Conservation (phyloP, 371 early-diverging fungal species). For the Entomophthora muscae region DNA sequence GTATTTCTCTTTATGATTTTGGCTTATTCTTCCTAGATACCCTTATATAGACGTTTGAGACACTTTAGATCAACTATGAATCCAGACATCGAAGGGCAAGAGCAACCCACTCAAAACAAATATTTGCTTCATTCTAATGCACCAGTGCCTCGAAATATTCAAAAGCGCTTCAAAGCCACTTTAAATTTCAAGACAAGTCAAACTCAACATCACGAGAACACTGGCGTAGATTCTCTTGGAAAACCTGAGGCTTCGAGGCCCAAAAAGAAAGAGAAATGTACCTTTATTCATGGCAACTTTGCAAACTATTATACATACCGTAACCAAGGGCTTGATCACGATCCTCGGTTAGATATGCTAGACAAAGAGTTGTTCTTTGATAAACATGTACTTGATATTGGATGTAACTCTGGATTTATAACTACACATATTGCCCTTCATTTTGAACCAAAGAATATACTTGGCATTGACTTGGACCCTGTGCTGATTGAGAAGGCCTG, state of each 20-base stretch:
- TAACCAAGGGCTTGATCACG: slow-evolving; percentile 15
- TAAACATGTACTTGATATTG: slow-evolving; percentile 59
- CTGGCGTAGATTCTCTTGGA: too few relatives aligned
- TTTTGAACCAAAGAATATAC: slow-evolving; percentile 21
- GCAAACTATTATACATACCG: slow-evolving; percentile 16
- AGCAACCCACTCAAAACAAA: not conserved
- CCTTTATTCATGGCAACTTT: slow-evolving; percentile 14
- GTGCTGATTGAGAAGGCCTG: slow-evolving; percentile 40
- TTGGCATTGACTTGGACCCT: slow-evolving; percentile 68
- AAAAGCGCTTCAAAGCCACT: not conserved
- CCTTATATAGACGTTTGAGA: too few relatives aligned
- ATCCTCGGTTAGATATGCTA: slow-evolving; percentile 41
- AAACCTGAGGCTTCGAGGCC: too few relatives aligned
- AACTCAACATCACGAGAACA: not conserved
- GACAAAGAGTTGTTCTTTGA: slow-evolving; percentile 27
- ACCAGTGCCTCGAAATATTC: not conserved
- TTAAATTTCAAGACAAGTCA: not conserved
- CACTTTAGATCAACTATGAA: too few relatives aligned
- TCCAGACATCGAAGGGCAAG: too few relatives aligned
- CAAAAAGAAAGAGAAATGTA: not conserved
- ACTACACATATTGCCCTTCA: slow-evolving; percentile 35
- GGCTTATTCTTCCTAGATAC: too few relatives aligned
- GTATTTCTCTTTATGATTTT: too few relatives aligned
- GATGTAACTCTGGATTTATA: slow-evolving; percentile 66
- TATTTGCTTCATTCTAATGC: not conserved